These are phyloP conservation scores for Nitzschia sp. DNA, from an alignment of 108 stramenopile genomes.

Conservation along the genomic window DNA sequence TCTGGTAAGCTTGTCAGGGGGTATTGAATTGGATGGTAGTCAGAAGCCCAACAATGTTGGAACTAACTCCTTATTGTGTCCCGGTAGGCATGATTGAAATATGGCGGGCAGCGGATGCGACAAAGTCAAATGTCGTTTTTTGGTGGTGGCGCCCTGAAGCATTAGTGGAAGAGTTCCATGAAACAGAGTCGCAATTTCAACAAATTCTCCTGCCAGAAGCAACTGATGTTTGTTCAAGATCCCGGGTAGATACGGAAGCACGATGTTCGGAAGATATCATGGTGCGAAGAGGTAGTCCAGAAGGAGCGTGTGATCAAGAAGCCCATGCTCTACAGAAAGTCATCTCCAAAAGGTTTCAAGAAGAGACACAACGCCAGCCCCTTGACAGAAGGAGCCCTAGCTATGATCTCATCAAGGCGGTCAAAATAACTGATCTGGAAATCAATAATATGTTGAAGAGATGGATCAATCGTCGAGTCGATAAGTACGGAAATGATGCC, in stretches of 20 bases:
- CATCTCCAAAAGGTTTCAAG: neutral
- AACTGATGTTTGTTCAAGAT: conserved; percentile 4
- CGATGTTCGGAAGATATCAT: conserved; percentile 18
- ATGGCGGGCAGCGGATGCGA: conserved; percentile 46
- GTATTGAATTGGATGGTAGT: no score
- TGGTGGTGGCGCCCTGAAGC: conserved; percentile 48
- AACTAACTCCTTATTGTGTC: no score
- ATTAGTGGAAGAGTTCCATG: conserved; percentile 21
- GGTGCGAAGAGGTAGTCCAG: conserved; percentile 12
- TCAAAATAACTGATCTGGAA: conserved; percentile 15
- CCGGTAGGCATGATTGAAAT: conserved; percentile 50
- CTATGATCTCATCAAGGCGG: conserved; percentile 12
- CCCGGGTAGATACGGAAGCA: conserved; percentile 19
- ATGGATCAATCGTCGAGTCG: neutral
- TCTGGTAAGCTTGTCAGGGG: no score
- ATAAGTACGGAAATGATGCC: conserved; percentile 21
- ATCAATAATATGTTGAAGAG: conserved; percentile 13
- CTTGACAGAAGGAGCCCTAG: conserved; percentile 12
- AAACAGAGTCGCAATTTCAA: conserved; percentile 24
- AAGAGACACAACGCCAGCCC: neutral
- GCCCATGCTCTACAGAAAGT: conserved; percentile 25
- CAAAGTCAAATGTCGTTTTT: conserved; percentile 33
- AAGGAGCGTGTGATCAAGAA: conserved; percentile 36
- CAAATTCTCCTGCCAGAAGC: conserved; percentile 28
- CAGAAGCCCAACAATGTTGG: no score